Evolutionary conservation across 345 rosid genomes (phyloP).

Genomic region (Linum lewisii): DNA sequence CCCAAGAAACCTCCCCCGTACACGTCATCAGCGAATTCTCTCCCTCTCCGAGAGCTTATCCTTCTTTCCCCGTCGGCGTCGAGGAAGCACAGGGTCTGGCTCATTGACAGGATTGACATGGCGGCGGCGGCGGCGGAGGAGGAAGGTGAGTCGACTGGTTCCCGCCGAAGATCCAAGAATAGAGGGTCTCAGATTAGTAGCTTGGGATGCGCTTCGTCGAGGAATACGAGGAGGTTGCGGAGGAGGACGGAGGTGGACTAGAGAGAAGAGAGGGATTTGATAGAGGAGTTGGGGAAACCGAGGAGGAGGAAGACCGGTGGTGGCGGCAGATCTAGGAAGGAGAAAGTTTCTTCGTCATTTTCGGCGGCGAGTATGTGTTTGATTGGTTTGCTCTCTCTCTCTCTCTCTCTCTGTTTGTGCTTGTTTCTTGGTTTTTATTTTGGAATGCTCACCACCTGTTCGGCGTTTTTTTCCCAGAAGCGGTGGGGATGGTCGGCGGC

Average conservation of each 20-base stretch:
- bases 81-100: slow-evolving; percentile 45
- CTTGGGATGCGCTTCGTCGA: slow-evolving; percentile 43
- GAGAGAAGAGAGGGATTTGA: slow-evolving; percentile 51
- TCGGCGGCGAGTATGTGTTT: slow-evolving; percentile 32
- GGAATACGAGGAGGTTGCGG: slow-evolving; percentile 46
- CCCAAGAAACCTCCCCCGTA: too few species aligned
- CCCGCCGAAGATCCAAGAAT: slow-evolving; percentile 43
- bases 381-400: slow-evolving; percentile 44
- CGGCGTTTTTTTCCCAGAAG: slow-evolving; percentile 22
- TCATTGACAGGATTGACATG: slow-evolving; percentile 47
- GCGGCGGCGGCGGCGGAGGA: slow-evolving; percentile 53
- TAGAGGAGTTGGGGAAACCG: too few species aligned
- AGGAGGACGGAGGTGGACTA: slow-evolving; percentile 52
- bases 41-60: slow-evolving; percentile 48
- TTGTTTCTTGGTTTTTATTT: not conserved
- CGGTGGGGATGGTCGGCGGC: too few species aligned
- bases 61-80: slow-evolving; percentile 65
- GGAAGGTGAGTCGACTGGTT: slow-evolving; percentile 30
- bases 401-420: not conserved
- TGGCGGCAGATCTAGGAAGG: too few species aligned
- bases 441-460: slow-evolving; percentile 2
- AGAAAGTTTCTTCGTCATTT: too few species aligned
- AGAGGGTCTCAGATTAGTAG: slow-evolving; percentile 40
- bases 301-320: too few species aligned
- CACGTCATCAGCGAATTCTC: too few species aligned